Percentiles rank a stretch among this genome's conserved stretches.
phyloP scores from a whole-genome alignment of 2,329 filamentous ascomycete genomes.

The Lasiodiplodia sp. region DNA sequence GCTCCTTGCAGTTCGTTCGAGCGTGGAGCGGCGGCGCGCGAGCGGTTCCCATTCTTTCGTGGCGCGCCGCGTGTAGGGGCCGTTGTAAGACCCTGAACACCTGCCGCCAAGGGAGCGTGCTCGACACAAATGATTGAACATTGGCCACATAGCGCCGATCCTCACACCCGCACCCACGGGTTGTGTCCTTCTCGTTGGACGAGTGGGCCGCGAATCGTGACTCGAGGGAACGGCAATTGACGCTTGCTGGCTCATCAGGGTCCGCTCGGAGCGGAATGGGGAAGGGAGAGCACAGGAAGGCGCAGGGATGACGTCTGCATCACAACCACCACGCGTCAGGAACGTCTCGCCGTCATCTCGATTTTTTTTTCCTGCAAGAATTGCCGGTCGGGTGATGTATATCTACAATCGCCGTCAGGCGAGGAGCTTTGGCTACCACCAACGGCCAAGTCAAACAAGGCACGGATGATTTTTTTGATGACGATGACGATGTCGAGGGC shows the following conservation, averaged over 20 bases:
- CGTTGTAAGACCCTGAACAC: constrained; percentile 15
- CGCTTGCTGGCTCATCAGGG: neutral
- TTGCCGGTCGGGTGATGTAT: constrained; percentile 5
- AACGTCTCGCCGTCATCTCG: neutral
- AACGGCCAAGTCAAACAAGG: neutral
- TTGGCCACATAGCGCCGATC: constrained; percentile 11
- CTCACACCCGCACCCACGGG: constrained; percentile 6
- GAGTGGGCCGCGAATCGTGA: constrained; percentile 1
- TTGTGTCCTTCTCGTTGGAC: neutral
- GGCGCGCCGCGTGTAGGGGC: constrained; percentile 11
- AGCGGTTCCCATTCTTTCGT: constrained; percentile 3
- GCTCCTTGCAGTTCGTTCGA: constrained; percentile 1
- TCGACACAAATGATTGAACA: neutral
- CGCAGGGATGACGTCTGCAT: neutral
- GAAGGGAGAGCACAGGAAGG: neutral
- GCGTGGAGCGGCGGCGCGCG: neutral
- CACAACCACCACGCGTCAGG: neutral
- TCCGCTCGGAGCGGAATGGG: neutral
- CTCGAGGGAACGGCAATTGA: neutral
- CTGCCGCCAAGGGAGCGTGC: neutral
- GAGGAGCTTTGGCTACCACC: constrained; percentile 3
- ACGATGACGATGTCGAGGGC: neutral
- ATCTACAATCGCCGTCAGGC: neutral
- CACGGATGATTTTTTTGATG: constrained; percentile 10
- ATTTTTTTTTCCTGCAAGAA: neutral